These are phyloP conservation scores for Pneumocystis canis DNA, from an alignment of 1,139 yeast genomes.

Conservation along the genomic window DNA sequence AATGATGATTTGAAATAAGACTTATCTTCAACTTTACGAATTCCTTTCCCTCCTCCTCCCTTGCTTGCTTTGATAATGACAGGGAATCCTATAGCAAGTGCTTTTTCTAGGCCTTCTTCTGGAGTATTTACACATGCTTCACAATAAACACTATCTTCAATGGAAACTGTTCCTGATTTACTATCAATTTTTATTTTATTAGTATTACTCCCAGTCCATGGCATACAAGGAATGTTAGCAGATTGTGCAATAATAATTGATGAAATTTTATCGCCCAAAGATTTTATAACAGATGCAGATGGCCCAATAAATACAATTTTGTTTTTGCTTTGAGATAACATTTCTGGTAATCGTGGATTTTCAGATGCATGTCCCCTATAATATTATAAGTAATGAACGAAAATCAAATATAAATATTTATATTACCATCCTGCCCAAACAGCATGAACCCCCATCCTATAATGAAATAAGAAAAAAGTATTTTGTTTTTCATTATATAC, in stretches of 20 bases:
- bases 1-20: slow-evolving; percentile 56
- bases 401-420: neutral
- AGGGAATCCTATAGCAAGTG: slow-evolving; percentile 80
- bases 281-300: slow-evolving; percentile 97
- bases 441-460: slow-evolving; percentile 71
- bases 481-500: neutral
- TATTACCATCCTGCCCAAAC: slow-evolving; percentile 81
- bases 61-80: slow-evolving; percentile 94
- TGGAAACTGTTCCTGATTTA: slow-evolving; percentile 68
- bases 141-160: slow-evolving; percentile 63
- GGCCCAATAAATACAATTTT: slow-evolving; percentile 90
- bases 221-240: slow-evolving; percentile 93
- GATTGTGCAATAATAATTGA: slow-evolving; percentile 98
- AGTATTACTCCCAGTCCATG: slow-evolving; percentile 98
- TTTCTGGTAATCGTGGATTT: slow-evolving; percentile 87
- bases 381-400: slow-evolving; percentile 18
- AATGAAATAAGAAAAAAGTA: neutral
- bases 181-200: slow-evolving; percentile 59
- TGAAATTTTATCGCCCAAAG: slow-evolving; percentile 95
- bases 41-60: slow-evolving; percentile 99
- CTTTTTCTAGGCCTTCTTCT: slow-evolving; percentile 75
- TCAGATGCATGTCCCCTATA: slow-evolving; percentile 95
- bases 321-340: slow-evolving; percentile 77
- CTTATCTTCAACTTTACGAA: slow-evolving; percentile 75
- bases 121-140: slow-evolving; percentile 79